A percentile compares a stretch with the other conserved stretches of the same genome.
These are phyloP conservation scores for Cystobasidium sp. DNA, from an alignment of 1,284 basidiomycete genomes.

Conservation along the genomic window DNA sequence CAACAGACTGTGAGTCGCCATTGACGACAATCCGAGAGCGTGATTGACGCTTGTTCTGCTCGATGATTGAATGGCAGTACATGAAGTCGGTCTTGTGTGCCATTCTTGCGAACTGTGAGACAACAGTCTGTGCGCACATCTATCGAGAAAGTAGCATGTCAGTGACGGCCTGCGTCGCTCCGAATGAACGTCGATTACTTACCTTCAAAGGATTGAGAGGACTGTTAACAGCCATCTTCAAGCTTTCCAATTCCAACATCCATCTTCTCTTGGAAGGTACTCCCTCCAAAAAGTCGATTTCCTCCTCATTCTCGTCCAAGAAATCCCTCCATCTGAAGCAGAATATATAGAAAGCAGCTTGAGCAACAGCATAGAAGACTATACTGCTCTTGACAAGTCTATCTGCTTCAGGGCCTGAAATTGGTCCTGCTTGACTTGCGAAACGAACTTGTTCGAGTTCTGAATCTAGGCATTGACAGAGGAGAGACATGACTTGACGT, in stretches of 20 bases:
- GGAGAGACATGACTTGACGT: slow-evolving; percentile 74
- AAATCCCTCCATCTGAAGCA: slow-evolving; percentile 97
- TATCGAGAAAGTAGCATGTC: slow-evolving; percentile 52
- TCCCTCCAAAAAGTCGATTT: slow-evolving; percentile 58
- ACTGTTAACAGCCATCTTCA: slow-evolving; percentile 81
- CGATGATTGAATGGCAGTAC: slow-evolving; percentile 93
- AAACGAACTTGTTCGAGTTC: slow-evolving; percentile 74
- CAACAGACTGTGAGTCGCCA: slow-evolving; percentile 8
- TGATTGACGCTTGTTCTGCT: slow-evolving; percentile 70
- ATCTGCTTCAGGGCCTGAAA: slow-evolving; percentile 52
- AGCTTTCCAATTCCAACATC: slow-evolving; percentile 78
- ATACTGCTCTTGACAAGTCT: slow-evolving; percentile 56
- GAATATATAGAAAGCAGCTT: slow-evolving; percentile 95
- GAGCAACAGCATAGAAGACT: slow-evolving; percentile 90
- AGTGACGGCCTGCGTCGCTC: neutral
- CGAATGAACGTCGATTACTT: slow-evolving; percentile 46
- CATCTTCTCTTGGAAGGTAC: slow-evolving; percentile 62
- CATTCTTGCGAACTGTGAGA: slow-evolving; percentile 90
- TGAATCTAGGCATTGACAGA: slow-evolving; percentile 80
- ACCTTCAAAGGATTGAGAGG: slow-evolving; percentile 90
- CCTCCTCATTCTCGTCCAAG: slow-evolving; percentile 62
- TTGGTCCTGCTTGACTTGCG: slow-evolving; percentile 56
- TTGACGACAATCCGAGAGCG: slow-evolving; percentile 11
- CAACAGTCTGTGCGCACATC: slow-evolving; percentile 88
- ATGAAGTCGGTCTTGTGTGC: slow-evolving; percentile 89